Evolutionary conservation across 2,329 filamentous ascomycete genomes (phyloP), one percentile per base, ranked within the genome.

Genomic region (Penicillium sp.): DNA sequence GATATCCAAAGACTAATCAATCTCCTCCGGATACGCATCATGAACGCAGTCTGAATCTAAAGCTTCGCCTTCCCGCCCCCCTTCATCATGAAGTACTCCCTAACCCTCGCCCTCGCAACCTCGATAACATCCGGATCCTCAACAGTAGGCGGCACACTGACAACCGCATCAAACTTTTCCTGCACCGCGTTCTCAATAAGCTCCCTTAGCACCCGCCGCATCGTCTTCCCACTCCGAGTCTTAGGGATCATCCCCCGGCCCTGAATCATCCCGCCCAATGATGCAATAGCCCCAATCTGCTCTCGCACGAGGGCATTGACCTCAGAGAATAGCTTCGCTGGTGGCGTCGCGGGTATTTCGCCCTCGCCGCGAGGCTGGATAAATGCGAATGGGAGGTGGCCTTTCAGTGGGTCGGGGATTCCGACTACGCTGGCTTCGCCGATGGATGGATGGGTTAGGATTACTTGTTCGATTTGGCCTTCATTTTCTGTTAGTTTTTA

Each of bases 351-450:
- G 6, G 72, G 68, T 2, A 74, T 44, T 2, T 31, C 13, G 20
- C 14, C 14, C 80, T 79, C 3, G 81, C 69, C 9, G 81, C 81
- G 8, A 78, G 79, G 68, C 81, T 83, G 87, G 61, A 96, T 79
- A 68, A 96, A 96, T 9, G 91, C 92, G 65, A 97, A 95, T 0
- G 92, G 92, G 5, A 96, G 81, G 63, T 95, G 90, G 16, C 92
- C 92, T 69, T 97, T 97, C 39, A 96, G 77, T 0, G 83, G 72
- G 65, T 96, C 92, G 0, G 92, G 91, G 50, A 96, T 87, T 38
- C 88, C 87, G 25, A 97, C 85, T 1, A 96, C 89, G 61, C 89
- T 91, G 48, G 87, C 88, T 76, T 96, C 92, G 27, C 87, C 88
- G 46, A 96, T 84, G 3, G 78, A 76, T 0, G 88, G 85, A 66